Evolutionary conservation across 2,329 filamentous ascomycete genomes (phyloP), one percentile per base, ranked within the genome.

Genomic region (Dryadomyces sulphureus): DNA sequence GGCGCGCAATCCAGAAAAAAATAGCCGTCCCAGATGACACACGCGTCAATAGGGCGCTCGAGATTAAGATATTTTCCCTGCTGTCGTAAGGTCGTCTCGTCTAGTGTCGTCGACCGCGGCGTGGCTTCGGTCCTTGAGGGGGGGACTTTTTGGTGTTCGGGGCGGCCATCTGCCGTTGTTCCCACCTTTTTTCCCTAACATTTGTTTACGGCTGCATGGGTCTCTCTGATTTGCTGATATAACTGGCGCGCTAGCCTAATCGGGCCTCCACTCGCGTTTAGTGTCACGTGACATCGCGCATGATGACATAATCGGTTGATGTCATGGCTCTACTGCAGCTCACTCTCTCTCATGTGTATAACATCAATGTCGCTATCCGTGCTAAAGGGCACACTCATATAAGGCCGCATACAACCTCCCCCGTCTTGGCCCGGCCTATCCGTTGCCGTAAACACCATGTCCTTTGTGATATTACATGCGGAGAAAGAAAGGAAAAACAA

Each of bases 191-290:
- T 39, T 46, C 34, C 34, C 16, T 36, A 11, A 30, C 34, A 36
- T 36, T 36, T 36, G 16, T 36, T 19, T 36, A 36, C 17, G 16
- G 16, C 17, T 36, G 16, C 17, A 17, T 16, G 7, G 7, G 27
- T 19, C 22, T 7, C 24, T 19, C 22, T 9, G 17, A 32, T 43
- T 35, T 35, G 22, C 27, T 45, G 27, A 14, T 14, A 32, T 14
- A 12, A 32, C 9, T 19, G 7, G 24, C 5, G 27, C 48, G 49
- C 56, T 57, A 57, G 48, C 54, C 48, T 0, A n/a, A 49, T 54
- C 43, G 1, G 52, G 52, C 43, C 4, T 24, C 22, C n/a, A 20
- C 6, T 38, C 14, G 5, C 16, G 17, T 8, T 7, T 24, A 1
- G 1, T 7, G 14, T 43, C 48, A 49, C 48, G 48, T 49, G 48